phyloP scores from a whole-genome alignment of 306 rosid genomes.

The Citrullus mucosospermus region DNA sequence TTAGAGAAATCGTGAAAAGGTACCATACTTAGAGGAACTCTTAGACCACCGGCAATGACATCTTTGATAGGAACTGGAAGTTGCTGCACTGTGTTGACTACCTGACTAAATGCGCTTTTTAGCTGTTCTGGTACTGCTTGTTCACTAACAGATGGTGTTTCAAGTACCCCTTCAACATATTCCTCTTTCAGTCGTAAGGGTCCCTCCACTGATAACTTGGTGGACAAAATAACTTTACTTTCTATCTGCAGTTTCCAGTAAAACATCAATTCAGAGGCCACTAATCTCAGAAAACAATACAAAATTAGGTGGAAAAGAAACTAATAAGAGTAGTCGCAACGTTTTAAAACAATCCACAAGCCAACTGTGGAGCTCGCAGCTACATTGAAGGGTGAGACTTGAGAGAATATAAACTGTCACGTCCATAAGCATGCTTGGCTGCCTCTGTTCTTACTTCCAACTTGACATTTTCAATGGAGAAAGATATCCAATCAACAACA shows the following conservation, averaged over 20 bases:
- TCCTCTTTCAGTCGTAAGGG: slow-evolving; percentile 94
- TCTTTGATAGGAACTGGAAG: slow-evolving; percentile 70
- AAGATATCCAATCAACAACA: neutral
- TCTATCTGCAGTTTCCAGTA: slow-evolving; percentile 49
- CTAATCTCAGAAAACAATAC: slow-evolving; percentile 1
- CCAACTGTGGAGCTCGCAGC: neutral
- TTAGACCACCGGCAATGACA: slow-evolving; percentile 55
- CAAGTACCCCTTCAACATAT: slow-evolving; percentile 68
- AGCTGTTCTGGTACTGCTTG: slow-evolving; percentile 76
- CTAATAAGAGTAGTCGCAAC: neutral
- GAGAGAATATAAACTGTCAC: neutral
- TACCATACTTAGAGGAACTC: slow-evolving; percentile 70
- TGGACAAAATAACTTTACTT: slow-evolving; percentile 47
- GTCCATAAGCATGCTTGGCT: neutral
- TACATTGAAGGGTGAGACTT: neutral
- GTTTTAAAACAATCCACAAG: neutral
- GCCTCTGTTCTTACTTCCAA: neutral
- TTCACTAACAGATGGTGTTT: slow-evolving; percentile 66
- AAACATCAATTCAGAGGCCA: neutral
- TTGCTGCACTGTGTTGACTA: slow-evolving; percentile 54
- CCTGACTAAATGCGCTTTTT: slow-evolving; percentile 79
- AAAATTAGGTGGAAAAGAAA: slow-evolving; percentile 1
- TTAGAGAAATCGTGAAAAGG: neutral
- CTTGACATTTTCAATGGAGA: neutral
- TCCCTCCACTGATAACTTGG: slow-evolving; percentile 77